These are phyloP conservation scores for Knoxdaviesia capensis DNA, from an alignment of 2,329 filamentous ascomycete genomes.

Conservation along the genomic window DNA sequence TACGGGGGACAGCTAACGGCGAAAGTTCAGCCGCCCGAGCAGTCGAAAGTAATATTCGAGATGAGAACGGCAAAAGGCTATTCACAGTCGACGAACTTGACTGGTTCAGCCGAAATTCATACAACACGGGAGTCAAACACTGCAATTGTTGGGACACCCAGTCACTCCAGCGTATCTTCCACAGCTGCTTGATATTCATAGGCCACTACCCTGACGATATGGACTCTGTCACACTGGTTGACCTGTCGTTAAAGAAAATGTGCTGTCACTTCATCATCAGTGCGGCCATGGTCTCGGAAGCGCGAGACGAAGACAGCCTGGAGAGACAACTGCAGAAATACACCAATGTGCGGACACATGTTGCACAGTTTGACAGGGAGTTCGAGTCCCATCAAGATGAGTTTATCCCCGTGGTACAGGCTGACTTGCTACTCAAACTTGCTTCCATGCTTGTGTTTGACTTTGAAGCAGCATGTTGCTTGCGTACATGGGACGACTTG, in stretches of 20 bases:
- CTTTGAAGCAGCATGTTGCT: slow-evolving; percentile 51
- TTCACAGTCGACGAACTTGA: slow-evolving; percentile 50
- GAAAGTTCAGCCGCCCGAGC: slow-evolving; percentile 16
- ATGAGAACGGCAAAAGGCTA: slow-evolving; percentile 19
- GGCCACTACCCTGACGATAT: slow-evolving; percentile 27
- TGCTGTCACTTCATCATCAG: slow-evolving; percentile 52
- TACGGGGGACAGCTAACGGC: slow-evolving; percentile 2
- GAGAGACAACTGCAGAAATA: slow-evolving; percentile 40
- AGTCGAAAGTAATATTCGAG: slow-evolving; percentile 16
- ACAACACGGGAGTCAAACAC: slow-evolving; percentile 53
- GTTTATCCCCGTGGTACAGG: slow-evolving; percentile 1
- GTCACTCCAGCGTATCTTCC: slow-evolving; percentile 34
- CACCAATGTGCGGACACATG: slow-evolving; percentile 35
- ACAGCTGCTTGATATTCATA: slow-evolving; percentile 30
- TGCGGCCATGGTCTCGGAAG: slow-evolving; percentile 27
- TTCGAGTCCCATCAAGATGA: slow-evolving; percentile 2
- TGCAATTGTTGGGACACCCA: slow-evolving; percentile 30
- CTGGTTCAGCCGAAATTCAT: slow-evolving; percentile 70
- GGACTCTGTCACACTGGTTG: slow-evolving; percentile 17
- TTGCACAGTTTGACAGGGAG: slow-evolving; percentile 31
- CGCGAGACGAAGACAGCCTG: slow-evolving; percentile 25
- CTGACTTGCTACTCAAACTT: slow-evolving; percentile 40
- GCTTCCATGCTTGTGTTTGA: slow-evolving; percentile 53
- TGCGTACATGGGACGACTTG: slow-evolving; percentile 50
- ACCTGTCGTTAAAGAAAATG: slow-evolving; percentile 37